Evolutionary conservation across 805 yeast species (phyloP).

Genomic region (Yarrowia phangngaensis): DNA sequence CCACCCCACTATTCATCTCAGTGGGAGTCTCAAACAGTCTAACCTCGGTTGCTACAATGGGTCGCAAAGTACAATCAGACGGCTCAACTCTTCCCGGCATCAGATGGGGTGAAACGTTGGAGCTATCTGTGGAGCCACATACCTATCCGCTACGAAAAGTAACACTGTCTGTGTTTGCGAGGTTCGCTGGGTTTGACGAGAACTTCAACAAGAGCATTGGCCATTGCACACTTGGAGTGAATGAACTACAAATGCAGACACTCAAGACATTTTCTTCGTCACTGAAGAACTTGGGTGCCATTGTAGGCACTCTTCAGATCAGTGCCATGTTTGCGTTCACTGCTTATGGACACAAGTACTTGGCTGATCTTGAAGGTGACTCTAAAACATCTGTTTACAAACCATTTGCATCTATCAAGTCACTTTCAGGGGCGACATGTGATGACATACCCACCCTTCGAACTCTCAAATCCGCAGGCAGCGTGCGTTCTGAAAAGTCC

Average conservation of each 20-base stretch:
- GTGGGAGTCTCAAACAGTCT: constrained; percentile 17
- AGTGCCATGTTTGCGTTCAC: constrained; percentile 3
- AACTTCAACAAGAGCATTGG: constrained; percentile 21
- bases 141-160: constrained; percentile 4
- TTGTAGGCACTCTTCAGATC: constrained; percentile 1
- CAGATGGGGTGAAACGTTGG: constrained; percentile 11
- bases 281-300: constrained; percentile 1
- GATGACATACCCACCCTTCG: constrained; percentile 1
- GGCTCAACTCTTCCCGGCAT: constrained; percentile 8
- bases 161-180: constrained; percentile 15
- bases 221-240: constrained; percentile 11
- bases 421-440: not conserved
- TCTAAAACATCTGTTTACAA: not conserved
- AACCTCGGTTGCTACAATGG: constrained; percentile 1
- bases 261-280: not conserved
- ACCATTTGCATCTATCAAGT: constrained; percentile 10
- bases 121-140: constrained; percentile 7
- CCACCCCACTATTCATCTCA: constrained; percentile 10
- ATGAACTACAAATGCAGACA: constrained; percentile 4
- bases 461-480: not conserved
- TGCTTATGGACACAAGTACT: not conserved
- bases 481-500: not conserved
- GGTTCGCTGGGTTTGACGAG: constrained; percentile 4
- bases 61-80: not conserved
- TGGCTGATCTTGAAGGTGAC: constrained; percentile 3